These are phyloP conservation scores for Penicillium sp. DNA, from an alignment of 2,329 filamentous ascomycete species.

Conservation along the genomic window DNA sequence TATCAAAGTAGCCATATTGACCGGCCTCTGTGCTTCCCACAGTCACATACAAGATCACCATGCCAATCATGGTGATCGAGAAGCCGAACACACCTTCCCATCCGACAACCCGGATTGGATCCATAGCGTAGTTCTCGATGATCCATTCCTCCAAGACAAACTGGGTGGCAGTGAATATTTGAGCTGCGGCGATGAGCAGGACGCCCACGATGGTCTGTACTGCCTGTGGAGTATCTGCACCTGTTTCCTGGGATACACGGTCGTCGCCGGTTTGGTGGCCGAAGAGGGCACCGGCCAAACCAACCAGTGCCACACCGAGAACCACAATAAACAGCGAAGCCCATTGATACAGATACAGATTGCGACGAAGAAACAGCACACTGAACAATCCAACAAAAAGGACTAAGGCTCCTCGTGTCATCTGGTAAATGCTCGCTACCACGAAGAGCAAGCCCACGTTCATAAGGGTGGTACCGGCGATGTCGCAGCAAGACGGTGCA, in stretches of 20 bases:
- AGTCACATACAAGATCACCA: constrained; percentile 73
- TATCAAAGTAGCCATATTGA: constrained; percentile 82
- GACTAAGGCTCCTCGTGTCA: constrained; percentile 92
- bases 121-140: constrained; percentile 71
- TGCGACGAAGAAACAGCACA: constrained; percentile 80
- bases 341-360: constrained; percentile 88
- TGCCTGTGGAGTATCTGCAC: constrained; percentile 54
- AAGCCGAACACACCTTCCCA: constrained; percentile 97
- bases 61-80: constrained; percentile 69
- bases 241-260: constrained; percentile 30
- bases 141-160: constrained; percentile 96
- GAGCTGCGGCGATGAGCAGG: constrained; percentile 83
- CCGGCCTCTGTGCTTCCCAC: constrained; percentile 74
- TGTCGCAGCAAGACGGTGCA: constrained; percentile 87
- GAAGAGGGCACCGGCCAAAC: constrained; percentile 80
- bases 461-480: constrained; percentile 93
- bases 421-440: constrained; percentile 95
- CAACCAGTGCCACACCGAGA: constrained; percentile 81
- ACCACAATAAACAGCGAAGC: constrained; percentile 82
- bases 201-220: constrained; percentile 76
- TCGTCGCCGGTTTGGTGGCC: constrained; percentile 44
- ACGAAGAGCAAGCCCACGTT: constrained; percentile 93
- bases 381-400: constrained; percentile 95
- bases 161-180: constrained; percentile 95
- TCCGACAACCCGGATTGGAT: constrained; percentile 86